These are phyloP conservation scores for Aspergillus fumigatus DNA, from an alignment of 2,329 filamentous ascomycete species.

Conservation along the genomic window DNA sequence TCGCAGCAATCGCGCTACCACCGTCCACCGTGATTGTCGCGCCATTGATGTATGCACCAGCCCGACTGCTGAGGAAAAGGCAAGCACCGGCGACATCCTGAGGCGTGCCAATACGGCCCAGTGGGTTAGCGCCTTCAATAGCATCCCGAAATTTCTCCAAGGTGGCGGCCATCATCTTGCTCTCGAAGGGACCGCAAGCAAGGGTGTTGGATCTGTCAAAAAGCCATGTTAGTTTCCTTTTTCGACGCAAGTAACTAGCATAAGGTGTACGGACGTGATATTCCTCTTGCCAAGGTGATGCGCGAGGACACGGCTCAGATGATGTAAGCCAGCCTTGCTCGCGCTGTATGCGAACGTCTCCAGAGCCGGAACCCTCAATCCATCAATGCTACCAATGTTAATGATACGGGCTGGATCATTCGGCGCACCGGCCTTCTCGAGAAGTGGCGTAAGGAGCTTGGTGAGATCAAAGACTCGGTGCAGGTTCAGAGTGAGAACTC, in stretches of 20 bases:
- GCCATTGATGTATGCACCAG: slow-evolving; percentile 63
- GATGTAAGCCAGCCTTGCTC: slow-evolving; percentile 51
- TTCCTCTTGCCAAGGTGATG: slow-evolving; percentile 49
- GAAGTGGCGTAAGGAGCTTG: slow-evolving; percentile 44
- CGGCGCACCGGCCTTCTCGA: slow-evolving; percentile 44
- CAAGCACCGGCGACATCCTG: slow-evolving; percentile 69
- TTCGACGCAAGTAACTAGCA: neutral
- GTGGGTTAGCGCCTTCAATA: slow-evolving; percentile 54
- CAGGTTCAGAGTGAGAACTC: slow-evolving; percentile 52
- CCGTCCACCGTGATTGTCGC: slow-evolving; percentile 61
- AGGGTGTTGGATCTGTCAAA: slow-evolving; percentile 55
- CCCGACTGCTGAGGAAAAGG: slow-evolving; percentile 63
- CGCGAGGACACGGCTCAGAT: slow-evolving; percentile 49
- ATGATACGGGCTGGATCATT: slow-evolving; percentile 47
- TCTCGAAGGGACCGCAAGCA: slow-evolving; percentile 63
- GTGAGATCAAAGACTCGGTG: slow-evolving; percentile 50
- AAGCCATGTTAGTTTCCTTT: slow-evolving; percentile 37
- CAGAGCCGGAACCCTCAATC: slow-evolving; percentile 48
- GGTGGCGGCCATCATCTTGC: slow-evolving; percentile 53
- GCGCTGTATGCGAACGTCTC: slow-evolving; percentile 52
- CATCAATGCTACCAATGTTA: slow-evolving; percentile 53
- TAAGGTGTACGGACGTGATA: slow-evolving; percentile 44
- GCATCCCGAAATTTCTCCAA: slow-evolving; percentile 47
- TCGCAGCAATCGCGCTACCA: slow-evolving; percentile 42
- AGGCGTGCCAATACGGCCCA: slow-evolving; percentile 62